phyloP scores from a whole-genome alignment of 2,329 filamentous ascomycete species.

The Claviceps spartinae region DNA sequence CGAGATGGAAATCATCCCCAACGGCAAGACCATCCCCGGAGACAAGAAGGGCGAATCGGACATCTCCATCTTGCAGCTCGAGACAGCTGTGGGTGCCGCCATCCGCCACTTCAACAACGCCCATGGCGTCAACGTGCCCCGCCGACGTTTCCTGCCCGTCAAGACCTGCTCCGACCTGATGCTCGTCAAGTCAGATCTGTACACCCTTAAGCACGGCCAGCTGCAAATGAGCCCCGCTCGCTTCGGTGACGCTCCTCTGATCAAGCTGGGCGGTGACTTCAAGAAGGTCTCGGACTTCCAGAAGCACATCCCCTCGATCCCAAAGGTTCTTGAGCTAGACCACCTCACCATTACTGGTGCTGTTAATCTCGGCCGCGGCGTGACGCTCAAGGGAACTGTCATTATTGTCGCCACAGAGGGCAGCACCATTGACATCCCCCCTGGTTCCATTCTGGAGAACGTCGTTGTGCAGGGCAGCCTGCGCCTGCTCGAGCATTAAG shows the following conservation, averaged over 20 bases:
- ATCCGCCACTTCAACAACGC: constrained; percentile 98
- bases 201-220: constrained; percentile 97
- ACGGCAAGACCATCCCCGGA: constrained; percentile 94
- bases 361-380: constrained; percentile 90
- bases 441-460: constrained; percentile 94
- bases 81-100: constrained; percentile 95
- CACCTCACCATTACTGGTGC: constrained; percentile 96
- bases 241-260: constrained; percentile 91
- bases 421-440: constrained; percentile 93
- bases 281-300: constrained; percentile 99
- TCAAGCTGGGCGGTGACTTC: constrained; percentile 98
- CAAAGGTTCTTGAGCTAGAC: constrained; percentile 81
- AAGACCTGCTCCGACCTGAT: constrained; percentile 99
- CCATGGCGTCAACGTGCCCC: constrained; percentile 96
- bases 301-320: constrained; percentile 74
- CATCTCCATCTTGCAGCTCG: constrained; percentile 92
- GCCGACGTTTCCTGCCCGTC: constrained; percentile 95
- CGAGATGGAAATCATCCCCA: constrained; percentile 98
- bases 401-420: constrained; percentile 98
- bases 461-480: constrained; percentile 97
- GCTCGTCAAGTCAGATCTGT: constrained; percentile 98
- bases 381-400: constrained; percentile 94
- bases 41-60: constrained; percentile 99
- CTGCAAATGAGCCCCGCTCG: constrained; percentile 92
- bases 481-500: constrained; percentile 53